These are phyloP conservation scores for Prorocentrum cordatum DNA, from an alignment of 169 alveolate genomes.

Conservation along the genomic window DNA sequence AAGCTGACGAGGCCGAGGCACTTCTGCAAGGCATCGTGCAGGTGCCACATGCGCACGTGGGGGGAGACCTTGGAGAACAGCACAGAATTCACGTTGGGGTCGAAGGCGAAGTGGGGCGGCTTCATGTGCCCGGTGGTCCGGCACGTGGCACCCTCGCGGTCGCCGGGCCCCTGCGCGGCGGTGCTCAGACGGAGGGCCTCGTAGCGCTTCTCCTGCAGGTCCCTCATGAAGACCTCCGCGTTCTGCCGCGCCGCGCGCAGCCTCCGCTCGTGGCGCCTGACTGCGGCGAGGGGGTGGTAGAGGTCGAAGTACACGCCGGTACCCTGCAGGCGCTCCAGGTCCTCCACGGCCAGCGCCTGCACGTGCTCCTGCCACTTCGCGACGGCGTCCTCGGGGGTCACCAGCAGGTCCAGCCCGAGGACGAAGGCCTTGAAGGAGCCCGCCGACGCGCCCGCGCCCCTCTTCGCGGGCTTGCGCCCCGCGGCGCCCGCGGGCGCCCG, in stretches of 20 bases:
- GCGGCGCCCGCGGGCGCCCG: no score
- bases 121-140: constrained; percentile 7
- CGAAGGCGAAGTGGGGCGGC: constrained; percentile 26
- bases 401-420: no score
- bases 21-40: no score
- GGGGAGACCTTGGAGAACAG: no score
- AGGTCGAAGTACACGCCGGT: constrained; percentile 32
- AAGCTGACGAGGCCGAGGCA: no score
- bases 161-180: not conserved
- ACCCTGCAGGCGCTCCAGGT: not conserved
- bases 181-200: not conserved
- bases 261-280: not conserved
- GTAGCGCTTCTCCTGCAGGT: constrained; percentile 10
- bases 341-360: no score
- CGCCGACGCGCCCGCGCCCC: no score
- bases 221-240: not conserved
- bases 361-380: no score
- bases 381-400: no score
- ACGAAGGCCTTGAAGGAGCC: no score
- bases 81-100: not conserved
- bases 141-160: not conserved
- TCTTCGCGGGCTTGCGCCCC: no score
- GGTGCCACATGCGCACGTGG: no score
- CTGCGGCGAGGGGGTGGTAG: constrained; percentile 15
- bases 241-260: not conserved